Base-by-base conservation (phyloP, 108 stramenopile genomes). In the Cylindrotheca closterium region DNA sequence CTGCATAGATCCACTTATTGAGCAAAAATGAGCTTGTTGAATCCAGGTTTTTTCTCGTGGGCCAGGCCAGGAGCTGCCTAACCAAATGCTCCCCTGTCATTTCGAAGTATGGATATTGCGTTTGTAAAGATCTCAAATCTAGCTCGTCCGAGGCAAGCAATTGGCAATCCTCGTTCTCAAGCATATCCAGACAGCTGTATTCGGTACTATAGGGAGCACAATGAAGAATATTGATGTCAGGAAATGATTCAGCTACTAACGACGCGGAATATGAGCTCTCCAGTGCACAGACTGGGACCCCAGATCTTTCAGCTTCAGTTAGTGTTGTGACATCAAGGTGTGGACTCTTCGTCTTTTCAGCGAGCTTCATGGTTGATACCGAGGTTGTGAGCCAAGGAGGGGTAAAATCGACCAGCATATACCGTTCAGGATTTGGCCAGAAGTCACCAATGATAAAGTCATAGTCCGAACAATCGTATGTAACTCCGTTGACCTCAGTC, bases 371-470 rank as follows among this genome's bases (percentile, higher is more conserved):
- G 27, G 63, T 24, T 3, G 37, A 46, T 8, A 64, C 29, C 0
- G 63, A 17, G 1, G 63, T 53, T 1, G 25, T 19, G 1, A 64
- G 27, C 63, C 63, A 64, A 8, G 51, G 15, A 1, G 63, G 63
- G 15, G 63, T 53, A 32, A 64, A 34, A 3, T 64, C 63, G 15
- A 53, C 23, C n/a, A 21, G 51, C 53, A 53, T 15, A 0, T 22
- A 26, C 19, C 50, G 21, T 22, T 22, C 23, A 1, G 63, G 63
- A 2, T 22, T 64, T 7, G 37, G 25, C n/a, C 30, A 64, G 42
- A 46, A 64, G 33, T 64, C 51, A 22, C 51, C 63, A 19, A 64
- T 22, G 15, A 64, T 64, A 2, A 64, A 27, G 4, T 64, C 63
- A 29, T 24, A 64, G 3, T 53, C 22, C 25, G 21, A 7, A 37